These are phyloP conservation scores for Ajuga reptans DNA, from an alignment of 305 asterid genomes.

Conservation along the genomic window DNA sequence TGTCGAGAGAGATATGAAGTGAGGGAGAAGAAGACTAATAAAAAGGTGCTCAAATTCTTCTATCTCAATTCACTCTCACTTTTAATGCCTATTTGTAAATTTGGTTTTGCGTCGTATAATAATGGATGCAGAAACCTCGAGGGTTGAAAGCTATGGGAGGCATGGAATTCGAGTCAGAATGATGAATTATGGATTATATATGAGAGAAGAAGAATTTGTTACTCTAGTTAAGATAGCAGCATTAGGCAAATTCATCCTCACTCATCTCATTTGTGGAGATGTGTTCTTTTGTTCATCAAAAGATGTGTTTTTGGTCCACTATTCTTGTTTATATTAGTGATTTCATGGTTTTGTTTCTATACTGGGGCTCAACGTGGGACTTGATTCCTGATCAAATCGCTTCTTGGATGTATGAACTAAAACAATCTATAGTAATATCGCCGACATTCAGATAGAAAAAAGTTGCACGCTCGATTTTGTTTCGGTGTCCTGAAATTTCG, in stretches of 20 bases:
- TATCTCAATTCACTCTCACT: neutral
- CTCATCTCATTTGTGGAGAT: neutral
- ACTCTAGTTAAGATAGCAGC: neutral
- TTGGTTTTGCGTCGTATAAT: too few species aligned
- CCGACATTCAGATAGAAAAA: too few species aligned
- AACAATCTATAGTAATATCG: too few species aligned
- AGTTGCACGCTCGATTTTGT: too few species aligned
- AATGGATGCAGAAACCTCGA: constrained; percentile 53
- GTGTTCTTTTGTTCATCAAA: neutral
- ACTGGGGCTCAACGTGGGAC: too few species aligned
- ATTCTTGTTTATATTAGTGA: neutral
- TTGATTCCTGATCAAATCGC: too few species aligned
- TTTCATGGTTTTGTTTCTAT: neutral
- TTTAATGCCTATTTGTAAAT: neutral
- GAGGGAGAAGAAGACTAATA: constrained; percentile 72
- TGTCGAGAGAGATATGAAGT: constrained; percentile 88
- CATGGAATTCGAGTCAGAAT: constrained; percentile 71
- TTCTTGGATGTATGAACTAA: too few species aligned
- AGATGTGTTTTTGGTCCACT: neutral
- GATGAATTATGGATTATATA: neutral
- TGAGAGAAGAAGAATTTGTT: neutral
- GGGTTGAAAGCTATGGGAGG: constrained; percentile 83
- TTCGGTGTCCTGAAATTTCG: too few species aligned
- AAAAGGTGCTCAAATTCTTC: constrained; percentile 40
- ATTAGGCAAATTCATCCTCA: neutral